Evolutionary conservation across 768 basidiomycete species (phyloP).

Genomic region (Macrolepiota fuliginosa): DNA sequence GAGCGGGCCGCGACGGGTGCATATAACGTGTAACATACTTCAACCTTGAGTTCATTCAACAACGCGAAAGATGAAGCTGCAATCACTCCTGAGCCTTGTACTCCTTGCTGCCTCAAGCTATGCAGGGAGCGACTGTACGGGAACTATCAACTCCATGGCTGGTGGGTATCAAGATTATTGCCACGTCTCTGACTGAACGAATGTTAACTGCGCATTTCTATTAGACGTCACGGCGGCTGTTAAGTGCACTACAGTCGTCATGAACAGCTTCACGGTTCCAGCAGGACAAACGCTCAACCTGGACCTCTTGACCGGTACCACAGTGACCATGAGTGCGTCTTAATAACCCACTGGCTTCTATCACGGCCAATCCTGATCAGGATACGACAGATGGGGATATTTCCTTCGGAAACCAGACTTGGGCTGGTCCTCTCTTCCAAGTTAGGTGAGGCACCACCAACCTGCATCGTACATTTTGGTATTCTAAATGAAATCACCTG

Average conservation of each 20-base stretch:
- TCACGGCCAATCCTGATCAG: background rate
- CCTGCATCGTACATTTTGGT: background rate
- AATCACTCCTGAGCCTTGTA: conserved; percentile 1
- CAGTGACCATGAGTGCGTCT: conserved; percentile 55
- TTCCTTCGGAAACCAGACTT: conserved; percentile 47
- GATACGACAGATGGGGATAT: conserved; percentile 51
- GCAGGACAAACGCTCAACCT: conserved; percentile 50
- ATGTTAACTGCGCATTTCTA: background rate
- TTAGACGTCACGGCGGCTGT: conserved; percentile 48
- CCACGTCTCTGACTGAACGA: background rate
- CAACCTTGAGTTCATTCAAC: background rate
- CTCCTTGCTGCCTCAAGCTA: background rate
- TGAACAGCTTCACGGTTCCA: conserved; percentile 56
- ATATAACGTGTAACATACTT: background rate
- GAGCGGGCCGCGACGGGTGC: background rate
- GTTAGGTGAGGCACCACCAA: conserved; percentile 33
- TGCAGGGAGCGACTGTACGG: conserved; percentile 13
- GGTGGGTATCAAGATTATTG: conserved; percentile 11
- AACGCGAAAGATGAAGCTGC: background rate
- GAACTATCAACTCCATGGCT: conserved; percentile 20
- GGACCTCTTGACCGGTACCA: conserved; percentile 43
- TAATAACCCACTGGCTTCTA: background rate
- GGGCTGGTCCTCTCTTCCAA: conserved; percentile 54
- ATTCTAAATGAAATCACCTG: background rate
- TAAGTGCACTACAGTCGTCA: conserved; percentile 55